Percentiles rank a stretch among this genome's conserved stretches.
Conservation (phyloP, 1,284 basidiomycete species). For the Ganoderma lucidum region DNA sequence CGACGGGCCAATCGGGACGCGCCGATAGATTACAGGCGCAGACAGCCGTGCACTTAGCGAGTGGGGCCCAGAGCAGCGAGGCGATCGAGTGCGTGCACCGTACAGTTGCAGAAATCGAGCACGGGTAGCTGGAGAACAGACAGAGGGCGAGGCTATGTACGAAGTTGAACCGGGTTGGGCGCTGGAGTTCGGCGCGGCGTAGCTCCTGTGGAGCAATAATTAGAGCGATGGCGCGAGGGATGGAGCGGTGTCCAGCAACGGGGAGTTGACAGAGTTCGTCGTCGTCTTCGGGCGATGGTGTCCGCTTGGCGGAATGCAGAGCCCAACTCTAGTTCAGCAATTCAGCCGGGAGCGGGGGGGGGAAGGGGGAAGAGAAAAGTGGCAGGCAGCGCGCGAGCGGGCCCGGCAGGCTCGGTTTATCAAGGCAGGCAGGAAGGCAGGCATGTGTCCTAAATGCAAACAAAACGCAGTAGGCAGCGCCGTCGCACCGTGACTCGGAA, state of each 20-base stretch:
- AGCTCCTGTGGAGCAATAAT: neutral
- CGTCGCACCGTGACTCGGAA: neutral
- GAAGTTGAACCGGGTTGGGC: neutral
- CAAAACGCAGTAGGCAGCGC: neutral
- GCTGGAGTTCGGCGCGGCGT: neutral
- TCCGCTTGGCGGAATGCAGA: constrained; percentile 4
- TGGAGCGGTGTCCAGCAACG: constrained; percentile 4
- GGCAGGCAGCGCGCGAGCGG: neutral
- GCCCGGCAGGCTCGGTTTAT: constrained; percentile 4
- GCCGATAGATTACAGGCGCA: neutral
- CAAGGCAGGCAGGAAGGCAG: neutral
- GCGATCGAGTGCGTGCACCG: neutral
- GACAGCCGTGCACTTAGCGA: neutral
- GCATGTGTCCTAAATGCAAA: neutral
- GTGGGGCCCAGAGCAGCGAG: neutral
- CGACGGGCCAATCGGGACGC: neutral
- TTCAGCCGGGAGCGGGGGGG: neutral
- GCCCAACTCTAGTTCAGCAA: neutral
- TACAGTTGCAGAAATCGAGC: neutral
- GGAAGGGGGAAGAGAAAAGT: neutral
- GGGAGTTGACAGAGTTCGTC: neutral
- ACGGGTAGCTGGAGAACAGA: neutral
- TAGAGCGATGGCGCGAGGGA: neutral
- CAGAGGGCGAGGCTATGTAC: neutral
- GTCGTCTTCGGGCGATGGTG: neutral